These are phyloP conservation scores for Paramecium tetraurelia DNA, from an alignment of 73 alveolate genomes.

Conservation along the genomic window DNA sequence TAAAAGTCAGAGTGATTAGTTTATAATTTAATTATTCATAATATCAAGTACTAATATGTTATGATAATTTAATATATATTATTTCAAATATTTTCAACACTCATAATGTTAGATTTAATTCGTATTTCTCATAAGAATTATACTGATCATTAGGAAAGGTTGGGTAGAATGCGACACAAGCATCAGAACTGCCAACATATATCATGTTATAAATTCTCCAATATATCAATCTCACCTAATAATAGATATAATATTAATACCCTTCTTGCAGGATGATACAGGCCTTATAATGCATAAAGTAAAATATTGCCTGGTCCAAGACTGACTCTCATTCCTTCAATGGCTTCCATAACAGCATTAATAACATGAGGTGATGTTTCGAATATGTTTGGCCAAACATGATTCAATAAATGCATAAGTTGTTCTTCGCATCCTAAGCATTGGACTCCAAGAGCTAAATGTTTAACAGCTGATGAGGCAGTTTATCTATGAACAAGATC, in stretches of 20 bases:
- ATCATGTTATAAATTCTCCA: conserved; percentile 99
- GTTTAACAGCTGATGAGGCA: conserved; percentile 99
- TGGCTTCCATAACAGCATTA: conserved; percentile 98
- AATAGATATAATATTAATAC: conserved; percentile 56
- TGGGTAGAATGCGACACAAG: conserved; percentile 89
- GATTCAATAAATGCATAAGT: conserved; percentile 95
- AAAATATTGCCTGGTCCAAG: conserved; percentile 97
- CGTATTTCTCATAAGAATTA: conserved; percentile 55
- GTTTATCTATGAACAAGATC: conserved; percentile 99
- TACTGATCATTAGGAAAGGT: conserved; percentile 72
- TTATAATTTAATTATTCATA: too few relatives aligned
- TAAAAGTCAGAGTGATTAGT: background rate
- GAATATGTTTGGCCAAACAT: conserved; percentile 99
- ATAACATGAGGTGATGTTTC: conserved; percentile 99
- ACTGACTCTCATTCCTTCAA: conserved; percentile 98
- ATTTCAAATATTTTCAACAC: background rate
- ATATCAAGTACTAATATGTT: background rate
- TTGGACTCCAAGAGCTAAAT: conserved; percentile 95
- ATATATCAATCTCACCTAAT: conserved; percentile 90
- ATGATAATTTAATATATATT: background rate
- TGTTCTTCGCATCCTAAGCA: conserved; percentile 98
- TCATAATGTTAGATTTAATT: conserved; percentile 53
- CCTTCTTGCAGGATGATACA: conserved; percentile 99
- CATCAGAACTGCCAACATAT: conserved; percentile 98
- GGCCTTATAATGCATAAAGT: conserved; percentile 88